Evolutionary conservation across 345 rosid genomes (phyloP), one percentile per base, ranked within the genome.

Genomic region (Diplotaxis tenuifolia): DNA sequence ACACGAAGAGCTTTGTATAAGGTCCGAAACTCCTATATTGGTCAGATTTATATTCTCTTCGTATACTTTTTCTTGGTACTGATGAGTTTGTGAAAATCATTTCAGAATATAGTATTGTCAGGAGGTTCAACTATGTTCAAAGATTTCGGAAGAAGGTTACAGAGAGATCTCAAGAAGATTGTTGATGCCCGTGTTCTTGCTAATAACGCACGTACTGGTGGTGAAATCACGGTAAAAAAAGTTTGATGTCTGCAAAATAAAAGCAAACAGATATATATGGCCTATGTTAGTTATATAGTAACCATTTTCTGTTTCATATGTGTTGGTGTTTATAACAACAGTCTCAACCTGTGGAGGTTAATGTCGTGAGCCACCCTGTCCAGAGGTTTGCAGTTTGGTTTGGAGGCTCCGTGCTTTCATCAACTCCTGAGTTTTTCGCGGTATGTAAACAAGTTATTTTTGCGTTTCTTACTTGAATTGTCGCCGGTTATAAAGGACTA

Each of bases 111-210:
- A 71, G 98, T 94, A 49, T 81, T 94, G 79, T 91, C 98, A 20
- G 99, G 99, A 58, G 97, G 99, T 45, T 95, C 99, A 74, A 95
- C 99, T 25, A 88, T 95, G 99, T 94, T 94, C 88, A 94, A 94
- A 81, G 98, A 94, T 83, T 91, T 94, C 67, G 91, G 90, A 78
- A 87, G 96, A 84, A 88, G 98, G 83, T 83, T 94, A 85, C 98
- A 94, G 68, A 87, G 98, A 64, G 98, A 94, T 83, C 70, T 94
- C 70, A 94, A 94, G 82, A 94, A 91, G 79, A 91, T 94, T 76
- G 98, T 94, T 45, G 98, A 94, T 83, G 85, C 92, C 36, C 87
- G 98, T 47, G 95, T 88, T 80, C 88, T 83, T 68, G 87, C 96
- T 53, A 88, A 91, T 61, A 92, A 87, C 79, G 88, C 93, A 62